A percentile compares a stretch with the other conserved stretches of the same genome.
phyloP scores from a whole-genome alignment of 768 basidiomycete genomes.

The Boletus sp. region DNA sequence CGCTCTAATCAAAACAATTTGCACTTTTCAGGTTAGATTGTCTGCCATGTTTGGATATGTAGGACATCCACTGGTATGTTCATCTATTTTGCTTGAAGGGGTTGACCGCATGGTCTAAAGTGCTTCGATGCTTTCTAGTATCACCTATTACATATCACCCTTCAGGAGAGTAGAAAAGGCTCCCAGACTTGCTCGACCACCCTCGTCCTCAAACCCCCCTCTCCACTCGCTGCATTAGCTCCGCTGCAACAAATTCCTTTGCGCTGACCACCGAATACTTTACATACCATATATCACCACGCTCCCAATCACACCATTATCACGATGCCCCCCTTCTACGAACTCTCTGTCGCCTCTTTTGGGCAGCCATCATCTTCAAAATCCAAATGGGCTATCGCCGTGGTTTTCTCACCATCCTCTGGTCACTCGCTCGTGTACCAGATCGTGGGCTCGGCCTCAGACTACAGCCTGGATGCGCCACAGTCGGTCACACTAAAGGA shows the following conservation, averaged over 20 bases:
- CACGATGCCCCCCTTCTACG: constrained; percentile 35
- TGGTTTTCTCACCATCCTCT: constrained; percentile 28
- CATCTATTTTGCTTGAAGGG: constrained; percentile 21
- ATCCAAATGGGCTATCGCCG: constrained; percentile 28
- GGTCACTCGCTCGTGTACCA: constrained; percentile 33
- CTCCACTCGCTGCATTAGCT: not conserved
- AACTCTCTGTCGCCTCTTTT: constrained; percentile 31
- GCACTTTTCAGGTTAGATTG: constrained; percentile 35
- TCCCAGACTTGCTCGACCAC: not conserved
- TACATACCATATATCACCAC: not conserved
- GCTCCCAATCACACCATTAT: not conserved
- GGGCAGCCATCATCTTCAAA: constrained; percentile 18
- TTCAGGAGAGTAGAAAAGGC: constrained; percentile 23
- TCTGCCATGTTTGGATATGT: constrained; percentile 22
- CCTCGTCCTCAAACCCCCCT: constrained; percentile 1
- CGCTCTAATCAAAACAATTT: constrained; percentile 30
- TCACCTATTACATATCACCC: constrained; percentile 15
- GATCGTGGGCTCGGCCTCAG: constrained; percentile 25
- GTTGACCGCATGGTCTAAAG: constrained; percentile 21
- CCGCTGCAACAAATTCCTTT: not conserved
- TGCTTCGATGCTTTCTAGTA: constrained; percentile 13
- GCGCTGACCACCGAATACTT: not conserved
- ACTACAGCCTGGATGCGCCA: constrained; percentile 32
- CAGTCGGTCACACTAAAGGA: constrained; percentile 33
- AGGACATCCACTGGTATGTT: constrained; percentile 12